These are phyloP conservation scores for Dendrocalamus latiflorus DNA, from an alignment of 202 grass and related monocot species.

Conservation along the genomic window DNA sequence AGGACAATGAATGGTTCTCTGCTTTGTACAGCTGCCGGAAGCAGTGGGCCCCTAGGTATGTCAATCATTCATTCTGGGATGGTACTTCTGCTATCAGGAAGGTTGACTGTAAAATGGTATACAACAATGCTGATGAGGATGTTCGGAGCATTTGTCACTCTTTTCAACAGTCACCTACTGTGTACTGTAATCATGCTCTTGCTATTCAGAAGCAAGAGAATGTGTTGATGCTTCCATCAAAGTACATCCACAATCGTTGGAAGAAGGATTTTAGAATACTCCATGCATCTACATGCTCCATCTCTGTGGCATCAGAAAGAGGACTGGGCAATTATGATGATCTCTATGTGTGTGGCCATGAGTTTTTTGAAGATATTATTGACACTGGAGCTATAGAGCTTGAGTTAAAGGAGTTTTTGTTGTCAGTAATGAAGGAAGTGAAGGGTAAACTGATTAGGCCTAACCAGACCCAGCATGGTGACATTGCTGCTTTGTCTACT, in stretches of 20 bases:
- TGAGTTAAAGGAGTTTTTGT: constrained; percentile 84
- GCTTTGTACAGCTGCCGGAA: no score
- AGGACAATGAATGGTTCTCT: no score
- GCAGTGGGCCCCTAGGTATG: no score
- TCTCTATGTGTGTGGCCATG: constrained; percentile 52
- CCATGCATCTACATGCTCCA: constrained; percentile 32
- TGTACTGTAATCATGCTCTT: constrained; percentile 78
- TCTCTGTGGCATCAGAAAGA: constrained; percentile 19
- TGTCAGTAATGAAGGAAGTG: no score
- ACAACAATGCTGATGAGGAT: constrained; percentile 77
- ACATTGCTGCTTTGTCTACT: constrained; percentile 74
- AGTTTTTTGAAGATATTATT: constrained; percentile 59
- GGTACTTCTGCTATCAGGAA: no score
- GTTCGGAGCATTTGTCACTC: constrained; percentile 91
- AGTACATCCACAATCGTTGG: constrained; percentile 89
- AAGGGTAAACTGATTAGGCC: constrained; percentile 53
- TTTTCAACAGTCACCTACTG: constrained; percentile 84
- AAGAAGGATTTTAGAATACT: constrained; percentile 86
- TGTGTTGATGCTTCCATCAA: constrained; percentile 71
- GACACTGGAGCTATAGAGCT: constrained; percentile 74
- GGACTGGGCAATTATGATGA: constrained; percentile 56
- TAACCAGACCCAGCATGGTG: constrained; percentile 41
- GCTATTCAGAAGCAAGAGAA: constrained; percentile 76
- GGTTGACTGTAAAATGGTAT: constrained; percentile 78
- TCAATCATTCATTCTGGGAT: no score